Evolutionary conservation across 2,329 filamentous ascomycete genomes (phyloP), one percentile per base, ranked within the genome.

Genomic region (Diaporthe velutina): DNA sequence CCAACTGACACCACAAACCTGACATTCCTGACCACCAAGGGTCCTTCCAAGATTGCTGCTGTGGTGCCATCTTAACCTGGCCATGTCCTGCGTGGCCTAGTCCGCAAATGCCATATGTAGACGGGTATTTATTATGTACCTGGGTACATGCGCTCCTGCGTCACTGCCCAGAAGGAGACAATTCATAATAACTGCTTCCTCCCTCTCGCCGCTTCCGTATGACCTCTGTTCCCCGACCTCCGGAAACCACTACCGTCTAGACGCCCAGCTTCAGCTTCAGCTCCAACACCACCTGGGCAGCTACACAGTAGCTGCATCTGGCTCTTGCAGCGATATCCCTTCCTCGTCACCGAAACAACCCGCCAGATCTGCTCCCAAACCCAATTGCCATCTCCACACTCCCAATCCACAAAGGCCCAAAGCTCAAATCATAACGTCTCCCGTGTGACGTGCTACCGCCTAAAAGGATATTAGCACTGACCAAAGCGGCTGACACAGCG

Each of bases 401-500:
- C 15, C 45, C 17, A 22, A 19, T 15, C 60, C 19, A 40, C 54
- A 19, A 61, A 38, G 57, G 54, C 30, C n/a, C n/a, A 50, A 28
- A 72, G 45, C 30, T 28, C 33, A 38, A 38, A 68, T 52, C 64
- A 48, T n/a, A 68, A 54, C 45, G 17, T 4, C 28, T 30, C 48
- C 64, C 33, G 64, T 68, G 48, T 54, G 64, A 68, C 48, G 64
- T 54, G 64, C 64, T 54, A 54, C 45, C 33, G 22, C 48, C 64
- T 25, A 38, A 54, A 54, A 28, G 33, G 64, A 40, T 25, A 68
- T 54, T 54, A 54, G 64, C 64, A 68, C 64, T 68, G 64, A 40
- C 48, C 48, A 68, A 54, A 68, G 64, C 64, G 64, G 64, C 64
- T 67, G 64, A 67, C 30, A 50, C 64, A 40, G 61, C 64, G 64